Percentiles rank a stretch among this genome's conserved stretches.
These are phyloP conservation scores for Cucurbita maxima DNA, from an alignment of 306 rosid genomes.

Conservation along the genomic window DNA sequence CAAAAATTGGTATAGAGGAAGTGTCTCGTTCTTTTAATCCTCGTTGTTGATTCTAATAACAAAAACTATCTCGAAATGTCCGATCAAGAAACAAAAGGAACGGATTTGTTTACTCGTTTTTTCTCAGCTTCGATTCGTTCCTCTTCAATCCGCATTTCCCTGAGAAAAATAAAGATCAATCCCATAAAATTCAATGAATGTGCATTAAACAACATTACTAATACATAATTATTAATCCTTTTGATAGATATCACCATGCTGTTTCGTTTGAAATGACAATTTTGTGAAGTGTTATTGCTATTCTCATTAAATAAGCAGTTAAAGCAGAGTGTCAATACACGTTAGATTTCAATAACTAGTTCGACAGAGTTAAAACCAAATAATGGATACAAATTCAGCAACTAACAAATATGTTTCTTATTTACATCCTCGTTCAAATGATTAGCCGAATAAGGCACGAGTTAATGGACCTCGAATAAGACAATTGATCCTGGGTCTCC, in stretches of 20 bases:
- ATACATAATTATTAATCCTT: neutral
- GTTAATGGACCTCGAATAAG: too few species aligned
- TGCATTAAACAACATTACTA: neutral
- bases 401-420: too few species aligned
- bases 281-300: neutral
- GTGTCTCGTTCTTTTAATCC: neutral
- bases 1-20: neutral
- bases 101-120: conserved; percentile 38
- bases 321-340: neutral
- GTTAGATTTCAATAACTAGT: neutral
- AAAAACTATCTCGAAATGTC: neutral
- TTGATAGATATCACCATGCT: neutral
- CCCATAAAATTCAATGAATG: neutral
- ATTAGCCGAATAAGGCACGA: too few species aligned
- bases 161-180: conserved; percentile 17
- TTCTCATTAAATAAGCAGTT: neutral
- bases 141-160: conserved; percentile 83
- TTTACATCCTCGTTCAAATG: too few species aligned
- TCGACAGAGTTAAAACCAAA: too few species aligned
- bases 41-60: neutral
- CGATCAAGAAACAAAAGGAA: neutral
- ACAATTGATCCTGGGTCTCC: too few species aligned
- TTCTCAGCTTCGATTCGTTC: conserved; percentile 98
- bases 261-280: neutral
- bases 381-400: too few species aligned